phyloP scores from a whole-genome alignment of 306 rosid genomes.

The Dalbergia cochinchinensis region DNA sequence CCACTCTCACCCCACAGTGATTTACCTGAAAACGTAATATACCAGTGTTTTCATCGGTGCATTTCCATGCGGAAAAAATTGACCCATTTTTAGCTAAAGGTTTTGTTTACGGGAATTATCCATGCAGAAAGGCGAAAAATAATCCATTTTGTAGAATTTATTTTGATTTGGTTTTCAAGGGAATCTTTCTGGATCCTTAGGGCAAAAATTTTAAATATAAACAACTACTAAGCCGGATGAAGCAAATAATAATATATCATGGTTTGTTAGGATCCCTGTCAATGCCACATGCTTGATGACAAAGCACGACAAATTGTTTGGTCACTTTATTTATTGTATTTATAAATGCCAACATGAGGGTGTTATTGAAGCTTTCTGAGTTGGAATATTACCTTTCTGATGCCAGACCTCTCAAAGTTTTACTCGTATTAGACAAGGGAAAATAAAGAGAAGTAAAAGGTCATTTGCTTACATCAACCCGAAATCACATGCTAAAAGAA shows the following conservation, averaged over 20 bases:
- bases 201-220: not conserved
- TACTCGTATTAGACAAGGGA: slow-evolving; percentile 32
- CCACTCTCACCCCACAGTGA: too few species aligned
- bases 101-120: not conserved
- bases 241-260: slow-evolving; percentile 19
- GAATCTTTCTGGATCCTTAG: not conserved
- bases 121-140: not conserved
- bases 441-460: slow-evolving; percentile 31
- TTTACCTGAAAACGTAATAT: too few species aligned
- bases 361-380: slow-evolving; percentile 45
- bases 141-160: not conserved
- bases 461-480: slow-evolving; percentile 34
- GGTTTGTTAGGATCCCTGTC: slow-evolving; percentile 34
- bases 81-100: not conserved
- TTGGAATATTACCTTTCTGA: slow-evolving; percentile 50
- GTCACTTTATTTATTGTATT: slow-evolving; percentile 22
- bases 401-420: slow-evolving; percentile 44
- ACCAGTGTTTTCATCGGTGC: too few species aligned
- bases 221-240: slow-evolving; percentile 18
- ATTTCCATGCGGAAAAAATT: too few species aligned
- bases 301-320: slow-evolving; percentile 24
- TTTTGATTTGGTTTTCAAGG: not conserved
- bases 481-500: slow-evolving; percentile 21
- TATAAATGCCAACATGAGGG: slow-evolving; percentile 22
- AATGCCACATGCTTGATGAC: slow-evolving; percentile 45